Evolutionary conservation across 1,284 basidiomycete species (phyloP).

Genomic region (Malassezia brasiliensis): DNA sequence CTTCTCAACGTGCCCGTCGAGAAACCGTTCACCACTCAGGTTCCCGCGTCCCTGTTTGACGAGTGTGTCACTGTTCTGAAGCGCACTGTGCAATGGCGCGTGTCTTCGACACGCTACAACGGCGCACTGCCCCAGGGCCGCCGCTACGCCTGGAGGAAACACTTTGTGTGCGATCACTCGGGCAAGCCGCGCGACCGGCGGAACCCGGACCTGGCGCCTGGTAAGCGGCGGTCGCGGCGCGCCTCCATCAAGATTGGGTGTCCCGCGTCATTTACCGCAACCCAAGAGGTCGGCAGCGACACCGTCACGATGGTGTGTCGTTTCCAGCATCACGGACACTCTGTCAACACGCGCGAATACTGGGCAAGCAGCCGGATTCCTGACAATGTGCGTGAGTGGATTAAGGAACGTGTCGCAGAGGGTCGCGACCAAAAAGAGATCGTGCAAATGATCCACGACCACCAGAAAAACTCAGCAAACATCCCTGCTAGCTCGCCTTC

Average conservation of each 20-base stretch:
- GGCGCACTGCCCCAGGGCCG: conserved; percentile 18
- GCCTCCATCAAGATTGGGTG: conserved; percentile 19
- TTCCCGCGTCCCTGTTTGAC: conserved; percentile 17
- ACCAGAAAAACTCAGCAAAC: conserved; percentile 14
- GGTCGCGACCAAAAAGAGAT: conserved; percentile 20
- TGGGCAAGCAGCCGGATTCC: conserved; percentile 18
- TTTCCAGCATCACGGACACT: conserved; percentile 19
- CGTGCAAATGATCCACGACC: conserved; percentile 20
- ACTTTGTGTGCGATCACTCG: conserved; percentile 19
- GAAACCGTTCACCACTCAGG: conserved; percentile 19
- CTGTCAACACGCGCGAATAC: conserved; percentile 20
- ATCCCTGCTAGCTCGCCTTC: conserved; percentile 9
- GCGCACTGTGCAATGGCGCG: conserved; percentile 19
- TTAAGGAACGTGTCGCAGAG: conserved; percentile 16
- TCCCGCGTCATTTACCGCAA: conserved; percentile 18
- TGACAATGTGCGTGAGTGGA: conserved; percentile 20
- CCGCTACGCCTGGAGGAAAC: conserved; percentile 18
- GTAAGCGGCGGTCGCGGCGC: conserved; percentile 15
- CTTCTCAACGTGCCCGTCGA: conserved; percentile 13
- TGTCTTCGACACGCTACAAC: conserved; percentile 19
- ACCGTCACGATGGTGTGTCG: conserved; percentile 18
- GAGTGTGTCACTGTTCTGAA: conserved; percentile 17
- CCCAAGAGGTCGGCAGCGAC: conserved; percentile 18
- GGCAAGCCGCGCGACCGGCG: conserved; percentile 18
- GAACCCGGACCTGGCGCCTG: conserved; percentile 16